Base-by-base conservation (phyloP, 305 asterid genomes). In the Fraxinus angustifolia region DNA sequence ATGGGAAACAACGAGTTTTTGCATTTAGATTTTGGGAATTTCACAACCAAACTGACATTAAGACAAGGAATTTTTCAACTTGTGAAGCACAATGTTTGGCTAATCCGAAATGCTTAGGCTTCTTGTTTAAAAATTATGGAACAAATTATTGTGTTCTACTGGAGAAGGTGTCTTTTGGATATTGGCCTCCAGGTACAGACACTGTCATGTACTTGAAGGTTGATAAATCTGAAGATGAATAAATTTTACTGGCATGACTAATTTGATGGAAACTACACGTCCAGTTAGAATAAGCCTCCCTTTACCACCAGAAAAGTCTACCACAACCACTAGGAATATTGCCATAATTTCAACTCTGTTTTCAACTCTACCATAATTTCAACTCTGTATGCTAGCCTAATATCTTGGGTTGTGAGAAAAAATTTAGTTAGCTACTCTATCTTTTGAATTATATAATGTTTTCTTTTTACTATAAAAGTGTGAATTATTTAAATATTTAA, bases 221-320 rank as follows among this genome's bases (percentile, higher is more conserved):
- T 6, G 95, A 92, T 80, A 65, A 36, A 81, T 84, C 87, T 21
- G 82, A n/a, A 0, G 92, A 85, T 3, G 36, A 11, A 10, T 60
- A 2, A 84, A 83, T 82, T 94, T 87, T 84, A 89, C 81, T 0
- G 97, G 97, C 33, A 82, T 93, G 96, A 91, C 90, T 42, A 72
- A 80, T 33, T 60, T 90, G 85, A 83, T 94, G 90, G 90, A 93
- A 74, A 89, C 93, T 2, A 83, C 88, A 53, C 93, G 98, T 73
- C 96, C 97, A 6, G 88, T 90, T 67, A 88, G 76, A 79, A 89
- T 94, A 78, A 87, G 89, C 14, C 94, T 94, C 78, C 98, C 98
- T 50, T 14, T n/a, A 34, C 93, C 97, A 30, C 97, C 96, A 0
- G 76, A 84, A n/a, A 93, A 88, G 77, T 87, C 94, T 67, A 87